phyloP scores from a whole-genome alignment of 2,329 filamentous ascomycete species.

The Xylaria sp. region DNA sequence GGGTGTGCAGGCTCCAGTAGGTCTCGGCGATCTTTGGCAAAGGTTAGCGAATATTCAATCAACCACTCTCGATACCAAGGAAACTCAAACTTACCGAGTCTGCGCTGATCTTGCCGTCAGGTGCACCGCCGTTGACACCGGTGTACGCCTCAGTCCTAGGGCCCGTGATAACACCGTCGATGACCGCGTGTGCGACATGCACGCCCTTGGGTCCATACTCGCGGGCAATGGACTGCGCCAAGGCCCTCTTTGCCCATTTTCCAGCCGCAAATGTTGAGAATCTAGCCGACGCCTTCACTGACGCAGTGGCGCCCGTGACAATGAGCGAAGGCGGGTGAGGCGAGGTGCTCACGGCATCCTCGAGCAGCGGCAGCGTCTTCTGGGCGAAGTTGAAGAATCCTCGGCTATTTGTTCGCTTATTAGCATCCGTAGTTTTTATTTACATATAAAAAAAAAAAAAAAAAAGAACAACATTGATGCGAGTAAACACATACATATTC shows the following conservation, averaged over 20 bases:
- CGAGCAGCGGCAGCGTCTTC: slow-evolving; percentile 71
- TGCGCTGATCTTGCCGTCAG: slow-evolving; percentile 69
- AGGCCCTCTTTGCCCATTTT: slow-evolving; percentile 76
- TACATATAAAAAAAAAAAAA: too few species aligned
- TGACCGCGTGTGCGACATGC: slow-evolving; percentile 78
- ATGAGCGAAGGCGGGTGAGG: slow-evolving; percentile 75
- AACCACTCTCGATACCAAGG: too few species aligned
- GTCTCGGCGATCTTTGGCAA: slow-evolving; percentile 73
- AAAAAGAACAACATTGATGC: neutral
- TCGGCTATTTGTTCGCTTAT: slow-evolving; percentile 52
- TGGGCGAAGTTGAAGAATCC: slow-evolving; percentile 79
- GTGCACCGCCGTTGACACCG: slow-evolving; percentile 49
- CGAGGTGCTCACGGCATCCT: slow-evolving; percentile 62
- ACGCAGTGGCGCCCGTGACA: slow-evolving; percentile 81
- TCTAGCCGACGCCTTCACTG: slow-evolving; percentile 71
- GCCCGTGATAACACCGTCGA: slow-evolving; percentile 82
- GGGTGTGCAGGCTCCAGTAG: slow-evolving; percentile 79
- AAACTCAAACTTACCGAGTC: slow-evolving; percentile 66
- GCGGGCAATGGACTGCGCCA: slow-evolving; percentile 74
- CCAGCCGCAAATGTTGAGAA: slow-evolving; percentile 74
- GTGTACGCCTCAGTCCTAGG: slow-evolving; percentile 67
- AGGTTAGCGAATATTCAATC: slow-evolving; percentile 25
- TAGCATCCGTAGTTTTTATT: neutral
- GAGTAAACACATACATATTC: slow-evolving; percentile 55
- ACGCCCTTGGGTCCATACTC: slow-evolving; percentile 81